phyloP scores from a whole-genome alignment of 257 asterid species.

The Solanum chiquidenum region DNA sequence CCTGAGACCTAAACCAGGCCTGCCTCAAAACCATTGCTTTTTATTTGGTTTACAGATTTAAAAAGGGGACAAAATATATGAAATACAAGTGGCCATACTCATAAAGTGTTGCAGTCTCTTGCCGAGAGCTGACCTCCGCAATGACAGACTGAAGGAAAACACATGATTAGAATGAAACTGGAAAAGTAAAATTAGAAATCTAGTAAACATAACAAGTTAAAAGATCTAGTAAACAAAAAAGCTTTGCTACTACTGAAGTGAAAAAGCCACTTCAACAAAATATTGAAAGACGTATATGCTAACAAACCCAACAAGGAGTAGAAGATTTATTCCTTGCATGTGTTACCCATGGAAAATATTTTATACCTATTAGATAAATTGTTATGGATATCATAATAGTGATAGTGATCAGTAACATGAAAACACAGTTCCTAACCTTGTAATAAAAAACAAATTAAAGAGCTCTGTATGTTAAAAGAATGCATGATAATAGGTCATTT shows the following conservation, averaged over 20 bases:
- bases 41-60: neutral
- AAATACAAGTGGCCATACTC: constrained; percentile 50
- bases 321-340: neutral
- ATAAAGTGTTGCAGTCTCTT: constrained; percentile 82
- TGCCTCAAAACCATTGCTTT: neutral
- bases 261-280: neutral
- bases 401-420: neutral
- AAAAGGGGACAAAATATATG: constrained; percentile 4
- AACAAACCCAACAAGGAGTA: neutral
- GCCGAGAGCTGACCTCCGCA: constrained; percentile 91
- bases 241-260: neutral
- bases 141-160: constrained; percentile 69
- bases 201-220: neutral
- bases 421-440: neutral
- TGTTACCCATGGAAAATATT: neutral
- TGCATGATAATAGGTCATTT: neutral
- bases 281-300: neutral
- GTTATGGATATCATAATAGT: neutral
- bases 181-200: constrained; percentile 3
- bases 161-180: constrained; percentile 20
- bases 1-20: neutral
- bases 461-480: neutral
- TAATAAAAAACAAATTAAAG: neutral
- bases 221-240: neutral
- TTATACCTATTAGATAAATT: neutral